A percentile compares a stretch with the other conserved stretches of the same genome.
Evolutionary conservation across 169 alveolate species (phyloP).

Genomic region (Plasmodium gonderi): DNA sequence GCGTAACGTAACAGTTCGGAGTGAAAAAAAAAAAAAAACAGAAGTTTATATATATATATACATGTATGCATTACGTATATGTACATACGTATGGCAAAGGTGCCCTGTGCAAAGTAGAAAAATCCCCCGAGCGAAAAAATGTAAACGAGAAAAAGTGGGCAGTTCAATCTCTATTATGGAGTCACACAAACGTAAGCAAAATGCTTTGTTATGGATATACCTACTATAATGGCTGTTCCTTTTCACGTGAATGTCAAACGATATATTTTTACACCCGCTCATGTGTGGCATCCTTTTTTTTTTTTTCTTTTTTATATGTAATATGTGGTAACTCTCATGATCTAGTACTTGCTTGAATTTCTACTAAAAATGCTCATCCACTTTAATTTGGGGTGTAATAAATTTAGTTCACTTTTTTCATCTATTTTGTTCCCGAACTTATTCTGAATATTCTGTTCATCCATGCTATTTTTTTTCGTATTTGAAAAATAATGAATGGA

Average conservation of each 20-base stretch:
- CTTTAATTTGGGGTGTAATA: slow-evolving; percentile 21
- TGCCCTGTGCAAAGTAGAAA: not conserved
- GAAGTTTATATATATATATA: not conserved
- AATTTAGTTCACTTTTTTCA: not conserved
- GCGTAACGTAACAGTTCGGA: not conserved
- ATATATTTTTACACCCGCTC: too few species aligned
- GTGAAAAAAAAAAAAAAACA: not conserved
- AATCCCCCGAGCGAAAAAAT: not conserved
- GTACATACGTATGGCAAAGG: not conserved
- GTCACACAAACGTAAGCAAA: not conserved
- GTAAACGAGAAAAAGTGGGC: not conserved
- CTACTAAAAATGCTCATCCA: slow-evolving; percentile 58
- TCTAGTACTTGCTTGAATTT: slow-evolving; percentile 7
- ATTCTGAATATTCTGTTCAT: not conserved
- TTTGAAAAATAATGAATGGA: slow-evolving; percentile 28
- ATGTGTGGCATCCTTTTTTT: not conserved
- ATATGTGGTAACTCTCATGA: too few species aligned
- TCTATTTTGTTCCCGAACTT: not conserved
- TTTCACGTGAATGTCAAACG: too few species aligned
- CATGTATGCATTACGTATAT: too few species aligned
- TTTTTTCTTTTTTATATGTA: not conserved
- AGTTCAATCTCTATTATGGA: not conserved
- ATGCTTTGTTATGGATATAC: not conserved
- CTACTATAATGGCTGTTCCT: not conserved
- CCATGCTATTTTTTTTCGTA: not conserved